These are phyloP conservation scores for Bipolaris zeicola DNA, from an alignment of 2,329 filamentous ascomycete genomes.

Conservation along the genomic window DNA sequence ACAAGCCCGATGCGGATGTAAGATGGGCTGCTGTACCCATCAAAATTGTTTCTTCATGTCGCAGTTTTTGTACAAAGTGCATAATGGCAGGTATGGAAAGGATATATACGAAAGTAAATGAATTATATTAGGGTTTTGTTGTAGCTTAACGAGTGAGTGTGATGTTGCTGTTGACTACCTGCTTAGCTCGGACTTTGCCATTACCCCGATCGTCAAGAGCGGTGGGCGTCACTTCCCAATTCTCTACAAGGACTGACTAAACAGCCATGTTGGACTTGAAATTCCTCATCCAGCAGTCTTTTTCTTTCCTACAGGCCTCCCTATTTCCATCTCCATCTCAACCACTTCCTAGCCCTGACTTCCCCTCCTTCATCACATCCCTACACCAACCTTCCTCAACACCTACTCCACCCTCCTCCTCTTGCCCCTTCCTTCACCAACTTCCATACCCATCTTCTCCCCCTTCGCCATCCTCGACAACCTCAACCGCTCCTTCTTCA, in stretches of 20 bases:
- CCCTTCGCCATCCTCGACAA: not conserved
- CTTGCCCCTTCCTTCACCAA: not conserved
- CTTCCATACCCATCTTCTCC: slow-evolving; percentile 5
- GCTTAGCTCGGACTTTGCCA: not conserved
- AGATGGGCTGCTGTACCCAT: not conserved
- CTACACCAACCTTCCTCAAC: not conserved
- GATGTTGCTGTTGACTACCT: not conserved
- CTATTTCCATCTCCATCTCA: not conserved
- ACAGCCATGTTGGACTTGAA: not conserved
- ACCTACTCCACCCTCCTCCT: slow-evolving; percentile 6
- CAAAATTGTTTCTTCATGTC: not conserved
- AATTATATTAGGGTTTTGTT: not conserved
- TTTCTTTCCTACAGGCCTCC: not conserved
- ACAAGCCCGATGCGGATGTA: not conserved
- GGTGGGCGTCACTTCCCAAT: not conserved
- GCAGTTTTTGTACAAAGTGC: not conserved
- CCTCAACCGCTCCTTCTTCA: slow-evolving; percentile 18
- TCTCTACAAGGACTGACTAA: not conserved
- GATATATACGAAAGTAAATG: not conserved
- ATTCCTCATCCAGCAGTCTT: too few species aligned
- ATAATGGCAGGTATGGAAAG: too few species aligned
- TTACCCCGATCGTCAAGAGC: not conserved
- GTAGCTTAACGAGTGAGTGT: not conserved
- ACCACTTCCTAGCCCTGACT: not conserved
- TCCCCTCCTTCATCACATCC: not conserved